Evolutionary conservation across 352 stramenopile species (phyloP), one percentile per base, ranked within the genome.

Genomic region (Phytophthora agathidicida): DNA sequence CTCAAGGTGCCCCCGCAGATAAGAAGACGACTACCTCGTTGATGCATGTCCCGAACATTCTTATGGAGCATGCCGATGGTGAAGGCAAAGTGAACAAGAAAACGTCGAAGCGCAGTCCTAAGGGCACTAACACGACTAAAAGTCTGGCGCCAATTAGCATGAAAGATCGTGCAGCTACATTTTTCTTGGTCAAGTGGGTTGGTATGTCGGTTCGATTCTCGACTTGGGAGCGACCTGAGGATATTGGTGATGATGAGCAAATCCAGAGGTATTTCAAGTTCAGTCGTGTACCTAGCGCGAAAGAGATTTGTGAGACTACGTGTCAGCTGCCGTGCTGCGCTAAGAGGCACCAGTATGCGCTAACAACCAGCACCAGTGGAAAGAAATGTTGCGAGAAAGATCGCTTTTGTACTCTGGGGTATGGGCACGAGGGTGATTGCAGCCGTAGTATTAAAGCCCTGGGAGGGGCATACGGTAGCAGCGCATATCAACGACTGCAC

Each of bases 211-310:
- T 95, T 46, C 77, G 86, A 38, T 94, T 86, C 39, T 94, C 86
- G 30, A 96, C 88, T 17, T 96, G 88, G 88, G 88, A 96, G 48
- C 82, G 84, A 3, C 80, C 86, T 0, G 83, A 96, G 57, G 88
- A 96, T 55, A 96, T 96, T 56, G 86, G 88, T 16, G 88, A 95
- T 19, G 86, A 95, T 57, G 86, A 93, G 39, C 84, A 95, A 33
- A 93, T 96, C 36, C 85, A 95, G 55, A 74, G 88, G 5, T 96
- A 96, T 54, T 94, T 95, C 72, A 94, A 94, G 63, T 87, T 93
- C 38, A 94, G 82, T 27, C 86, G 86, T 11, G 67, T 94, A 17
- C 88, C 88, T 6, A 94, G 77, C 24, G 71, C 80, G 4, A 94
- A 95, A 51, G 88, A 96, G 33, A 87, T 96, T 30, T 36, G 70